Percentiles rank a stretch among this genome's conserved stretches.
Conservation (phyloP, 106 monocot genomes). For the Acanthochlamys bracteata region DNA sequence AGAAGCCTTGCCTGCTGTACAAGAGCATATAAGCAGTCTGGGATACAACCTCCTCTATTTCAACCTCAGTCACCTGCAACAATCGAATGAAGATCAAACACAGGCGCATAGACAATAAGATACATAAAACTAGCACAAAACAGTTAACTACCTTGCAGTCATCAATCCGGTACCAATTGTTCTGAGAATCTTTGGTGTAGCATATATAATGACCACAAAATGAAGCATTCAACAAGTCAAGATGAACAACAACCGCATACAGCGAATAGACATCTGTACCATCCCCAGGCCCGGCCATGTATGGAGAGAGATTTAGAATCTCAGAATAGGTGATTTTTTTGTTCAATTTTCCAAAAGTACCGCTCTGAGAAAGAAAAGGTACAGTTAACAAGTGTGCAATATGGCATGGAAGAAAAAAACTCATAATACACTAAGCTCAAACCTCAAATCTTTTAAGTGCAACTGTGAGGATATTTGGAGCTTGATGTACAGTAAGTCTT, state of each 20-base stretch:
- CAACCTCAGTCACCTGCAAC: slow-evolving; percentile 61
- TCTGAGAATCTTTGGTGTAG: slow-evolving; percentile 61
- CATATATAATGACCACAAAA: slow-evolving; percentile 97
- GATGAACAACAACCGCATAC: slow-evolving; percentile 92
- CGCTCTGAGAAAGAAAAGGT: slow-evolving; percentile 39
- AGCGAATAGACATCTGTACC: slow-evolving; percentile 54
- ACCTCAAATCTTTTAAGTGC: slow-evolving; percentile 94
- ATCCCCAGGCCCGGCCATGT: slow-evolving; percentile 55
- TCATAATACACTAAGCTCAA: neutral
- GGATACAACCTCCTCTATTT: slow-evolving; percentile 76
- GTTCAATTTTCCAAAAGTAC: slow-evolving; percentile 89
- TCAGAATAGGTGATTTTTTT: slow-evolving; percentile 85
- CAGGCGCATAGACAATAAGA: neutral
- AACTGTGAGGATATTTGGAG: slow-evolving; percentile 91
- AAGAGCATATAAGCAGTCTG: slow-evolving; percentile 97
- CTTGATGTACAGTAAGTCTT: slow-evolving; percentile 77
- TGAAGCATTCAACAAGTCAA: slow-evolving; percentile 96
- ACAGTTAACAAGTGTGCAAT: neutral
- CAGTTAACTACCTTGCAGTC: slow-evolving; percentile 66
- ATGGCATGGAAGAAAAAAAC: neutral
- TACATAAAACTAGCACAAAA: neutral
- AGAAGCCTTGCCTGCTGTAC: slow-evolving; percentile 55
- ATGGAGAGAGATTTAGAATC: slow-evolving; percentile 65
- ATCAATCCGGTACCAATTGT: slow-evolving; percentile 76
- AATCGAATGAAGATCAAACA: slow-evolving; percentile 4